Conservation (phyloP, 2,329 filamentous ascomycete genomes). For the Xylaria digitata region DNA sequence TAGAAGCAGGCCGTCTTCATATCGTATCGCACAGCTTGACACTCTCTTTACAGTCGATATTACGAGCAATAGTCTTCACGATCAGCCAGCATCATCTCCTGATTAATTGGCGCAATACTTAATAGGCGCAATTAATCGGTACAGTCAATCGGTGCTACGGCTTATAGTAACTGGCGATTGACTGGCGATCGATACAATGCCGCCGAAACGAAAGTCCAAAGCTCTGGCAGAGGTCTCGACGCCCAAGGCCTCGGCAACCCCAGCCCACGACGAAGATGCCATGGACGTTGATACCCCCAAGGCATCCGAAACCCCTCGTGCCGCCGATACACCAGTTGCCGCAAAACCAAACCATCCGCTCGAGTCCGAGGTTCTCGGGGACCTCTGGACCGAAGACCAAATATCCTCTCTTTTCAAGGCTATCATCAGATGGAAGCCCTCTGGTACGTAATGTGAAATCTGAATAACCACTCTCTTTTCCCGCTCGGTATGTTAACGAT, state of each 20-base stretch:
- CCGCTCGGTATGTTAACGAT: conserved; percentile 4
- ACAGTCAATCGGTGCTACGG: too few species aligned
- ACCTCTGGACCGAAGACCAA: conserved; percentile 95
- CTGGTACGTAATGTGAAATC: conserved; percentile 65
- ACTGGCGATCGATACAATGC: conserved; percentile 61
- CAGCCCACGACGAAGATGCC: conserved; percentile 66
- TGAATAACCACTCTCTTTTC: neutral
- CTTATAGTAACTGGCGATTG: neutral
- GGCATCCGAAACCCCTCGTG: conserved; percentile 62
- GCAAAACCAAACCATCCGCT: conserved; percentile 53
- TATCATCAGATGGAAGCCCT: conserved; percentile 96
- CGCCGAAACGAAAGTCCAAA: conserved; percentile 76
- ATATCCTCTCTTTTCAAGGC: conserved; percentile 92
- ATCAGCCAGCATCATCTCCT: neutral
- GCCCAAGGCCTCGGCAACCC: conserved; percentile 59
- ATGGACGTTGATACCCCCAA: conserved; percentile 70
- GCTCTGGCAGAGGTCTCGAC: conserved; percentile 66
- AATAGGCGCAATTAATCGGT: too few species aligned
- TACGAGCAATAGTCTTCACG: neutral
- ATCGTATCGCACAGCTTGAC: neutral
- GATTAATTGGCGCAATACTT: neutral
- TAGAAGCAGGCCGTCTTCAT: neutral
- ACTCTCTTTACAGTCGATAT: neutral
- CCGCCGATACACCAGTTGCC: conserved; percentile 52
- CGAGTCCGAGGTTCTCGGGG: conserved; percentile 60